Conservation (phyloP, 2,329 filamentous ascomycete species). For the Chaetomium olivaceum region DNA sequence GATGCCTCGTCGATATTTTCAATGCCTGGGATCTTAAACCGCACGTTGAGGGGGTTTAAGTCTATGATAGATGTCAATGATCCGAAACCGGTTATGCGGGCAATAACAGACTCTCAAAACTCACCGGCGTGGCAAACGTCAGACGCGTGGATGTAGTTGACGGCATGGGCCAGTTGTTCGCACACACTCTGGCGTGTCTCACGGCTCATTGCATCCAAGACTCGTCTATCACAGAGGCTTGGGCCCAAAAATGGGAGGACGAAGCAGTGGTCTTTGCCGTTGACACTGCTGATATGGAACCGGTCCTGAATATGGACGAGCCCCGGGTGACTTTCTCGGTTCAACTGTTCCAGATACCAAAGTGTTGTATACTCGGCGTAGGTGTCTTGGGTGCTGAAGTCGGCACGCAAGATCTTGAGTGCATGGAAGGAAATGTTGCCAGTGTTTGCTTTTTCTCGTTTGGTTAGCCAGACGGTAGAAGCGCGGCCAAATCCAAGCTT, state of each 20-base stretch:
- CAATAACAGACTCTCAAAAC: background rate
- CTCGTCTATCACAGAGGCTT: background rate
- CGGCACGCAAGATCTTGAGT: slow-evolving; percentile 7
- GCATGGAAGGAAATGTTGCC: background rate
- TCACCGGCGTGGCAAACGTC: background rate
- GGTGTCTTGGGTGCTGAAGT: background rate
- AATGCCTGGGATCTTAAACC: background rate
- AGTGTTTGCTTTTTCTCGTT: background rate
- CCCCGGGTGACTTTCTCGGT: background rate
- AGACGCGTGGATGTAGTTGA: background rate
- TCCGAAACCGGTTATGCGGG: background rate
- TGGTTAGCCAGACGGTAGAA: slow-evolving; percentile 5
- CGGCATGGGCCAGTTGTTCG: background rate
- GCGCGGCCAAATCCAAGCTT: slow-evolving; percentile 7
- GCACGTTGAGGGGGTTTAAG: background rate
- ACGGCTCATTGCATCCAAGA: background rate
- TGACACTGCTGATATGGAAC: background rate
- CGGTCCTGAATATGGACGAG: background rate
- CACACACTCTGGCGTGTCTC: background rate
- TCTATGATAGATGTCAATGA: background rate
- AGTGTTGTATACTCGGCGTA: background rate
- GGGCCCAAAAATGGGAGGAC: slow-evolving; percentile 1
- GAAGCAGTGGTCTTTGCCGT: background rate
- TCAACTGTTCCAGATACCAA: background rate
- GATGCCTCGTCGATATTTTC: background rate